Percentiles rank a stretch among this genome's conserved stretches.
These are phyloP conservation scores for Talaromyces sp. DNA, from an alignment of 2,329 filamentous ascomycete species.

Conservation along the genomic window DNA sequence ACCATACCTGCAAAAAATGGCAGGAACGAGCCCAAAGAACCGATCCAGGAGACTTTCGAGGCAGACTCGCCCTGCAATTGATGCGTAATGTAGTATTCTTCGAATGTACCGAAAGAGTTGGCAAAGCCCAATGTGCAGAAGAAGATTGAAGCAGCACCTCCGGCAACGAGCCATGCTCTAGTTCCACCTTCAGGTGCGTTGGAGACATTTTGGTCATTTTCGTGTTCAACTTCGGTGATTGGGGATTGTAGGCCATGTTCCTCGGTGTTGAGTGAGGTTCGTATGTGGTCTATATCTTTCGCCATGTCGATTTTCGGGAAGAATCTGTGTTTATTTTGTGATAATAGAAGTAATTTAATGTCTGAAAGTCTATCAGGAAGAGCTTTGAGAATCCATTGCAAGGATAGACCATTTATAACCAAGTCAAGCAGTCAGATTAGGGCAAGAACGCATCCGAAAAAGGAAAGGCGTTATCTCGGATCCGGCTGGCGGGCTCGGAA, in stretches of 20 bases:
- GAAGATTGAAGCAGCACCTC: constrained; percentile 27
- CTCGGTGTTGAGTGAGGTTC: not conserved
- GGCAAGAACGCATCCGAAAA: not conserved
- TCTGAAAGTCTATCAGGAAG: too few species aligned
- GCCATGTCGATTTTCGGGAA: not conserved
- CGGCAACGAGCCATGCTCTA: constrained; percentile 28
- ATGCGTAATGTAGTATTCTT: constrained; percentile 43
- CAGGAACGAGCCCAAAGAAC: constrained; percentile 43
- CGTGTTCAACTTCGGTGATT: not conserved
- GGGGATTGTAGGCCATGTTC: not conserved
- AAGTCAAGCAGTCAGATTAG: not conserved
- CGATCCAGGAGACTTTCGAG: constrained; percentile 45
- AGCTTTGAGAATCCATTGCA: not conserved
- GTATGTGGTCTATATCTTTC: not conserved
- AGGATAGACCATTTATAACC: not conserved
- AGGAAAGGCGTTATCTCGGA: not conserved
- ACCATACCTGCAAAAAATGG: constrained; percentile 42
- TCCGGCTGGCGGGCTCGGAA: constrained; percentile 22
- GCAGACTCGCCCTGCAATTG: constrained; percentile 28
- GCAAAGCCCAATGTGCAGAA: constrained; percentile 43
- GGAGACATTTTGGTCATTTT: not conserved
- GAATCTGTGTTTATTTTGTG: not conserved
- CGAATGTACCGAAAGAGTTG: constrained; percentile 48
- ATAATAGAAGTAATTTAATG: too few species aligned
- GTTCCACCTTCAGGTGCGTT: constrained; percentile 30